Evolutionary conservation across 139 green algal genomes (phyloP).

Genomic region (Spirogloea muscicola): DNA sequence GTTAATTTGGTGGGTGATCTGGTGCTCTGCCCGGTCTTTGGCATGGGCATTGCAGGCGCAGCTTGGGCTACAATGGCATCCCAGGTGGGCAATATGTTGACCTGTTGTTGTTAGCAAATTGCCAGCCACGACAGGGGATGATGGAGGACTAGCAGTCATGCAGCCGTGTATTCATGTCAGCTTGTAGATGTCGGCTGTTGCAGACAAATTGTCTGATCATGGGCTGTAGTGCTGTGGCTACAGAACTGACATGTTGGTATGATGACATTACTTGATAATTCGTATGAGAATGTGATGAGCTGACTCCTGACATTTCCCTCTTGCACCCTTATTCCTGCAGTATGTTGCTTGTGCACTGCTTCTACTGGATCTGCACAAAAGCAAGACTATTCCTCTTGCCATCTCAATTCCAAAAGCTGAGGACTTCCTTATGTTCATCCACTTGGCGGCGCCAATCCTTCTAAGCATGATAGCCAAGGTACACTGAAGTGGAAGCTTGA

Average conservation of each 20-base stretch:
- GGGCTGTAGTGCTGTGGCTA: too few relatives aligned
- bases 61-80: constrained; percentile 44
- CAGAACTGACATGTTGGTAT: too few relatives aligned
- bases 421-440: constrained; percentile 6
- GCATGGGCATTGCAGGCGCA: constrained; percentile 37
- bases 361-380: constrained; percentile 1
- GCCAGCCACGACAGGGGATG: not conserved
- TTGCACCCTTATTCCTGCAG: not conserved
- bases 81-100: constrained; percentile 13
- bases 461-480: constrained; percentile 25
- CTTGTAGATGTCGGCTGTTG: not conserved
- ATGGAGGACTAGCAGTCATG: not conserved
- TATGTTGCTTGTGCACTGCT: constrained; percentile 20
- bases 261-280: too few relatives aligned
- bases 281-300: not conserved
- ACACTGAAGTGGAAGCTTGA: not conserved
- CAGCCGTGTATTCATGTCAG: not conserved
- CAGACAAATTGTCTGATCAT: too few relatives aligned
- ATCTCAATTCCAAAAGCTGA: constrained; percentile 1
- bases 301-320: not conserved
- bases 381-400: not conserved
- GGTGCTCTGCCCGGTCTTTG: constrained; percentile 20
- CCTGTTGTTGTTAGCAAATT: not conserved
- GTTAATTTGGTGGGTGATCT: constrained; percentile 39
- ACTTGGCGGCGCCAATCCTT: constrained; percentile 16